Evolutionary conservation across 441 rosid genomes (phyloP), one percentile per base, ranked within the genome.

Genomic region (Mallotus repandus): DNA sequence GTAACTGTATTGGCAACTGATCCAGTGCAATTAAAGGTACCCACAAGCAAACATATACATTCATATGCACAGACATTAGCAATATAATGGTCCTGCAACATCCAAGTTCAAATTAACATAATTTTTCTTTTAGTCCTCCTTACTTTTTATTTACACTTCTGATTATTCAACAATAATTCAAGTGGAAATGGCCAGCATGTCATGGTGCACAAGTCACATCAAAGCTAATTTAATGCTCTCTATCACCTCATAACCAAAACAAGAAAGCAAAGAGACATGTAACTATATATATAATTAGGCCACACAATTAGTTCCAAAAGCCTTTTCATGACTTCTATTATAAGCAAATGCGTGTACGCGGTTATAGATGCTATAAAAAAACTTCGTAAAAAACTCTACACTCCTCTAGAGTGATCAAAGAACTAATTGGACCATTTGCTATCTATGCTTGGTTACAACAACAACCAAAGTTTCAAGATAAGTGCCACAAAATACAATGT

Each of bases 171-270:
- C 45, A 68, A 77, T 4, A 38, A 74, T 49, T 56, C 38, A 68
- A 25, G 50, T 74, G 54, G 71, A 45, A 74, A 35, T 53, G 72
- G 84, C 76, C 81, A 78, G 60, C 74, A 72, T 78, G 64, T 68
- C 73, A 73, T 11, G 38, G 9, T 59, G 65, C 79, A 73, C 52
- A 70, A 19, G 74, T 81, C 78, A 74, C 74, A 74, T 78, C 77
- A 29, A 72, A 21, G 25, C 35, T 25, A 25, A 25, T 25, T 25
- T 7, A 63, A 58, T 54, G 66, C 32, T 29, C 61, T 60, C 43
- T 19, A 18, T 71, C 52, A 46, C 68, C 58, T 58, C 55, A 22
- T n/a, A 29, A 29, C 32, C 32, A 29, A 29, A 29, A 29, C 32
- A 29, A 29, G 2, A 29, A 29, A 29, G 32, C 32, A 29, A 29